Base-by-base conservation (phyloP, 257 asterid genomes). In the Eucommia ulmoides region DNA sequence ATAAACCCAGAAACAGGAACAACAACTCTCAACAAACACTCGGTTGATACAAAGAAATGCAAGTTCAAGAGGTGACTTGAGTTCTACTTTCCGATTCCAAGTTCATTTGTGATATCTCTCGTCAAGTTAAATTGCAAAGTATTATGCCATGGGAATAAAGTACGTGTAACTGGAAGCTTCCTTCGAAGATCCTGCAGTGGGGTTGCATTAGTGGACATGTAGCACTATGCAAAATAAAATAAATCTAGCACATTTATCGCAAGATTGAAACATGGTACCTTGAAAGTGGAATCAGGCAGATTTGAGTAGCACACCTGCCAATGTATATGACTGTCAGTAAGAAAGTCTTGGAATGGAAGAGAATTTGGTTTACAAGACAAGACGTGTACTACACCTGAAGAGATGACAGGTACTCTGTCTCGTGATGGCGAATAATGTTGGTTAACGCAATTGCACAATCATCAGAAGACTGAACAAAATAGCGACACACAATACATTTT, bases 141-240 rank as follows among this genome's bases (percentile, higher is more conserved):
- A 68, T 82, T 84, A 55, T 89, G 96, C 98, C 98, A 89, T 19
- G 96, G 96, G 69, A 89, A 89, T 54, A 80, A 67, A 2, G 96
- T 89, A 20, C 96, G 93, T 7, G 93, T 89, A 58, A 89, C 96
- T 0, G 98, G 98, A 63, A 89, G 94, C 83, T 89, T 89, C 66
- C 98, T 76, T 59, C 96, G 84, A 48, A 89, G 86, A 65, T 89
- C 98, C 98, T 88, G 82, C 33, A 64, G 22, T 9, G 58, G n/a
- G n/a, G n/a, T n/a, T n/a, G n/a, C n/a, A n/a, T n/a, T n/a, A n/a
- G n/a, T n/a, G n/a, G n/a, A n/a, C n/a, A n/a, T n/a, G n/a, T n/a
- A n/a, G n/a, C n/a, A n/a, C n/a, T n/a, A n/a, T n/a, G n/a, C n/a
- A n/a, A n/a, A n/a, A n/a, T n/a, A n/a, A n/a, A n/a, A n/a, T n/a